Percentiles rank a stretch among this genome's conserved stretches.
Conservation (phyloP, 768 basidiomycete species). For the Mycena vulgaris region DNA sequence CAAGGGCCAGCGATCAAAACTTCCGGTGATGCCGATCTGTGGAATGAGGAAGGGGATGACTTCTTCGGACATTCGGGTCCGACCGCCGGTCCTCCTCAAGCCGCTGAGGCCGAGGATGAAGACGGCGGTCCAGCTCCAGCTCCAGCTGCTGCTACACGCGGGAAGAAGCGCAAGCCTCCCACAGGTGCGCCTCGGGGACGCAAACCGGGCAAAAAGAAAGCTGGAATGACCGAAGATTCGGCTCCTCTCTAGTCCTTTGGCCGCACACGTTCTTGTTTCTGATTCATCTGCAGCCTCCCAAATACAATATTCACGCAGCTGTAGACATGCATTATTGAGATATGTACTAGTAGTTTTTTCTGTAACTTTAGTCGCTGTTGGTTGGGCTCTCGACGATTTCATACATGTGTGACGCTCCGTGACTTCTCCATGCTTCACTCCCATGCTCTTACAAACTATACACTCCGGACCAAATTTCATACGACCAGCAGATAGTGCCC, state of each 20-base stretch:
- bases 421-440: conserved; percentile 30
- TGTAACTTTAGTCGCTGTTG: conserved; percentile 10
- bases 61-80: conserved; percentile 79
- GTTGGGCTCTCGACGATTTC: background rate
- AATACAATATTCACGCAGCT: conserved; percentile 22
- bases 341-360: conserved; percentile 27
- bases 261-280: conserved; percentile 8
- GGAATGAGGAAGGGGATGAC: conserved; percentile 91
- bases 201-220: conserved; percentile 58
- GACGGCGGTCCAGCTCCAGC: conserved; percentile 48
- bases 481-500: conserved; percentile 28
- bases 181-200: conserved; percentile 57
- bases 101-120: conserved; percentile 57
- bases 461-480: conserved; percentile 18
- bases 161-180: conserved; percentile 59
- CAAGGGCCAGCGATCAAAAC: conserved; percentile 49
- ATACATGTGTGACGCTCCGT: conserved; percentile 2
- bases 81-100: conserved; percentile 38
- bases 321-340: conserved; percentile 35
- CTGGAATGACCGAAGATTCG: conserved; percentile 28
- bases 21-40: conserved; percentile 64
- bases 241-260: conserved; percentile 2
- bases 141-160: conserved; percentile 54
- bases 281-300: conserved; percentile 12
- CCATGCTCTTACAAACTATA: conserved; percentile 39